These are phyloP conservation scores for Emergomyces pasteurianus DNA, from an alignment of 2,329 filamentous ascomycete genomes.

Conservation along the genomic window DNA sequence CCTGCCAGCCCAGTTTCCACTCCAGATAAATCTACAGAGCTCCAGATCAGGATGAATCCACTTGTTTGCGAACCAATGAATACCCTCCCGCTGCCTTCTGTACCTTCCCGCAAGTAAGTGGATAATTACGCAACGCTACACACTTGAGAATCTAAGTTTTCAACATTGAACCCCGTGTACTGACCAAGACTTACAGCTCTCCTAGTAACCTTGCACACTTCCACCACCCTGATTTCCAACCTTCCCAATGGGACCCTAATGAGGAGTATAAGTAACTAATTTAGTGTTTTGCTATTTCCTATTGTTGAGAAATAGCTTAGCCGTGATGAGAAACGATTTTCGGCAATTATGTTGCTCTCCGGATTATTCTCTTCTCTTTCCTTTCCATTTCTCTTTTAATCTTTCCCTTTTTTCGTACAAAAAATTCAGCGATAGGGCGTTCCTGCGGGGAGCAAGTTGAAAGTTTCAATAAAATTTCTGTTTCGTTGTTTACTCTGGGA, in stretches of 20 bases:
- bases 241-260: conserved; percentile 33
- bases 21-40: conserved; percentile 17
- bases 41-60: conserved; percentile 30
- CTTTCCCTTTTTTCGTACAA: background rate
- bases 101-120: conserved; percentile 31
- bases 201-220: conserved; percentile 36
- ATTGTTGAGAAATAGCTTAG: background rate
- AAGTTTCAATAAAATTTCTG: background rate
- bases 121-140: background rate
- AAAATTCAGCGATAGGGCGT: background rate
- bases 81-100: conserved; percentile 27
- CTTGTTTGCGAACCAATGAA: conserved; percentile 31
- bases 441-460: background rate
- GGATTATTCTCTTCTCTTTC: background rate
- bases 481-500: background rate
- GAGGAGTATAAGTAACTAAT: conserved; percentile 20
- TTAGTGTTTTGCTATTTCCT: background rate
- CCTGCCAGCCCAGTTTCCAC: conserved; percentile 19
- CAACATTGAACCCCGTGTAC: background rate
- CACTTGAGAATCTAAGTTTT: background rate
- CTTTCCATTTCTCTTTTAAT: background rate
- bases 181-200: conserved; percentile 20
- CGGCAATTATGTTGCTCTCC: background rate
- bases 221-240: conserved; percentile 35
- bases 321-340: background rate